These are phyloP conservation scores for Bifiguratus adelaidae DNA, from an alignment of 192 early-diverging fungal species.

Conservation along the genomic window DNA sequence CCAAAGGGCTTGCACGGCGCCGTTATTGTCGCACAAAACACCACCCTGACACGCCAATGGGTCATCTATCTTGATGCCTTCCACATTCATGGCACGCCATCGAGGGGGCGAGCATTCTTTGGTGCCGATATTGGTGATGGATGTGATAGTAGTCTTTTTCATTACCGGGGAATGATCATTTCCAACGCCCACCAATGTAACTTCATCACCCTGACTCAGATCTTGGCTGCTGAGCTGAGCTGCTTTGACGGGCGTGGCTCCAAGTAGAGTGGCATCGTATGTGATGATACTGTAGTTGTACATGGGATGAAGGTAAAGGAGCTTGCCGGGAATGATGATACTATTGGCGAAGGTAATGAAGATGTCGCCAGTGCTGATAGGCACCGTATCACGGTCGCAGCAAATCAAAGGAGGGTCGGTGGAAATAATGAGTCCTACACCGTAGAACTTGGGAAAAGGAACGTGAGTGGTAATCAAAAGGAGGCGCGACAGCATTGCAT, in stretches of 20 bases:
- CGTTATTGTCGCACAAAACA: constrained; percentile 44
- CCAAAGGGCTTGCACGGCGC: constrained; percentile 52
- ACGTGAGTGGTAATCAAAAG: background rate
- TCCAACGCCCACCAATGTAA: constrained; percentile 42
- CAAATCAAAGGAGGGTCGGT: constrained; percentile 70
- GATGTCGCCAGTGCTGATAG: constrained; percentile 67
- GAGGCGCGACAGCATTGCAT: background rate
- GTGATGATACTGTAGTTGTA: constrained; percentile 81
- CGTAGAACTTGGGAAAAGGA: constrained; percentile 25
- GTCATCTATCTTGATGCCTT: constrained; percentile 60
- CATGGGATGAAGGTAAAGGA: constrained; percentile 76
- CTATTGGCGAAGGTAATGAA: constrained; percentile 78
- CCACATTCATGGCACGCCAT: constrained; percentile 41
- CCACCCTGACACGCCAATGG: constrained; percentile 56
- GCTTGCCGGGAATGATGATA: constrained; percentile 76
- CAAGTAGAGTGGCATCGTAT: constrained; percentile 68
- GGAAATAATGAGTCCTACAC: constrained; percentile 73
- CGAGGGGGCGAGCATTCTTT: constrained; percentile 59
- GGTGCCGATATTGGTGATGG: constrained; percentile 53
- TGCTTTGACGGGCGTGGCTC: constrained; percentile 58
- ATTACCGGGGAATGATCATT: constrained; percentile 39
- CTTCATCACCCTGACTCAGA: constrained; percentile 53
- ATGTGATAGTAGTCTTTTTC: constrained; percentile 49
- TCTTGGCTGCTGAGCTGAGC: constrained; percentile 43
- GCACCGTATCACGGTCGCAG: constrained; percentile 72